Conservation (phyloP, 1,139 yeast genomes). For the Geotrichum europaeum region DNA sequence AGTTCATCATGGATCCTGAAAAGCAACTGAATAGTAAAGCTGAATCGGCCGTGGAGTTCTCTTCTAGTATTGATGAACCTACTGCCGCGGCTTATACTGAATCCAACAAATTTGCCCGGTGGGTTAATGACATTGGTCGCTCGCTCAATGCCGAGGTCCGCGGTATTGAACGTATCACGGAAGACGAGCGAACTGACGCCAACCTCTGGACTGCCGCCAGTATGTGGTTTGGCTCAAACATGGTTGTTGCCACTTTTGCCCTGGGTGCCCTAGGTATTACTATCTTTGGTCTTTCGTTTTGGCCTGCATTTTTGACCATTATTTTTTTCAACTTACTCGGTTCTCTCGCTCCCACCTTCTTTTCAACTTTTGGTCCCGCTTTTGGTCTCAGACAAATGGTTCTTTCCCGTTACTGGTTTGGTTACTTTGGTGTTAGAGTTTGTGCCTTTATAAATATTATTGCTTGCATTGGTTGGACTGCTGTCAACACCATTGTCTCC, state of each 20-base stretch:
- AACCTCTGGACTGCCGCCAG: slow-evolving; percentile 67
- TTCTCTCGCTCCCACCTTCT: slow-evolving; percentile 71
- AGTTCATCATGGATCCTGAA: slow-evolving; percentile 5
- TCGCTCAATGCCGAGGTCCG: slow-evolving; percentile 45
- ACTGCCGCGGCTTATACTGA: neutral
- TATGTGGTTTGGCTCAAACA: slow-evolving; percentile 91
- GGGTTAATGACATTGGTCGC: neutral
- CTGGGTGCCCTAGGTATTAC: slow-evolving; percentile 73
- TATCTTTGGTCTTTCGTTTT: slow-evolving; percentile 48
- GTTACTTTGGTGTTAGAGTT: slow-evolving; percentile 67
- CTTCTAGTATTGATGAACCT: neutral
- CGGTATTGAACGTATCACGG: slow-evolving; percentile 65
- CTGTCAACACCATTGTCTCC: slow-evolving; percentile 84
- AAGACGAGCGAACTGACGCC: slow-evolving; percentile 57
- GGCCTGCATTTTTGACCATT: slow-evolving; percentile 57
- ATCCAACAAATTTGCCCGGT: neutral
- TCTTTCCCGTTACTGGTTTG: slow-evolving; percentile 69
- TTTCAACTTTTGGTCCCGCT: slow-evolving; percentile 76
- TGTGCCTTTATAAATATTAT: slow-evolving; percentile 72
- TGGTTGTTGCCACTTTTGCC: slow-evolving; percentile 79
- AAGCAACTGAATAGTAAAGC: slow-evolving; percentile 1
- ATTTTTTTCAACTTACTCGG: slow-evolving; percentile 73
- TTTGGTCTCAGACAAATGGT: slow-evolving; percentile 88
- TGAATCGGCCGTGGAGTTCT: neutral
- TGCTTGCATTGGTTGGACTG: slow-evolving; percentile 95